Percentiles rank a stretch among this genome's conserved stretches.
phyloP scores from a whole-genome alignment of 371 early-diverging fungal genomes.

The Mucor lusitanicus region DNA sequence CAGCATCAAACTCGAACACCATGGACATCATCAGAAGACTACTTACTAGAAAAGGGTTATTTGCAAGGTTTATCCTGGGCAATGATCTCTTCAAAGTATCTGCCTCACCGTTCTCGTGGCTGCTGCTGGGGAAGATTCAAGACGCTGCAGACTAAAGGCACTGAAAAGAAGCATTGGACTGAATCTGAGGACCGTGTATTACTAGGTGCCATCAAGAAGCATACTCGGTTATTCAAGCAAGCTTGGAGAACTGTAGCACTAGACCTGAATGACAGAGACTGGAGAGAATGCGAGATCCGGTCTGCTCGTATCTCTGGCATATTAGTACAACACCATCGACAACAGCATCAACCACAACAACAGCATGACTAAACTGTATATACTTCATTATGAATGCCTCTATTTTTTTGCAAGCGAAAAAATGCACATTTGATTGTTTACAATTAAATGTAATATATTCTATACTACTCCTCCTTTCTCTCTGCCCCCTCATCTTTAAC shows the following conservation, averaged over 20 bases:
- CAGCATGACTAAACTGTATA: neutral
- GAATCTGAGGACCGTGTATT: constrained; percentile 33
- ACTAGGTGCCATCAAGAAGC: constrained; percentile 35
- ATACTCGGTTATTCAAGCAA: constrained; percentile 38
- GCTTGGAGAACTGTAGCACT: constrained; percentile 45
- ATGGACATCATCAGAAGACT: constrained; percentile 43
- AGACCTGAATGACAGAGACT: constrained; percentile 35
- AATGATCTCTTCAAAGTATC: constrained; percentile 43
- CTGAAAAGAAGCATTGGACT: constrained; percentile 32
- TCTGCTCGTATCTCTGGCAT: constrained; percentile 31
- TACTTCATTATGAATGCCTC: neutral
- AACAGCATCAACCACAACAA: neutral
- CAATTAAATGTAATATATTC: neutral
- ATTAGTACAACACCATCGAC: constrained; percentile 14
- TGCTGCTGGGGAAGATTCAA: constrained; percentile 52
- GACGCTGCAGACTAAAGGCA: constrained; percentile 35
- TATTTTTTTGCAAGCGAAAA: neutral
- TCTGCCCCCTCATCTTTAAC: neutral
- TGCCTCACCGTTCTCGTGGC: constrained; percentile 47
- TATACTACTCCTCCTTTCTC: neutral
- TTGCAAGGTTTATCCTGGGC: constrained; percentile 49
- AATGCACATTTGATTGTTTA: neutral
- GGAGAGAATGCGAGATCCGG: constrained; percentile 39
- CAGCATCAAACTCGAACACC: constrained; percentile 43
- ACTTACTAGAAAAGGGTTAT: constrained; percentile 38